Percentiles rank a stretch among this genome's conserved stretches.
These are phyloP conservation scores for Populus davidiana DNA, from an alignment of 345 rosid genomes.

Conservation along the genomic window DNA sequence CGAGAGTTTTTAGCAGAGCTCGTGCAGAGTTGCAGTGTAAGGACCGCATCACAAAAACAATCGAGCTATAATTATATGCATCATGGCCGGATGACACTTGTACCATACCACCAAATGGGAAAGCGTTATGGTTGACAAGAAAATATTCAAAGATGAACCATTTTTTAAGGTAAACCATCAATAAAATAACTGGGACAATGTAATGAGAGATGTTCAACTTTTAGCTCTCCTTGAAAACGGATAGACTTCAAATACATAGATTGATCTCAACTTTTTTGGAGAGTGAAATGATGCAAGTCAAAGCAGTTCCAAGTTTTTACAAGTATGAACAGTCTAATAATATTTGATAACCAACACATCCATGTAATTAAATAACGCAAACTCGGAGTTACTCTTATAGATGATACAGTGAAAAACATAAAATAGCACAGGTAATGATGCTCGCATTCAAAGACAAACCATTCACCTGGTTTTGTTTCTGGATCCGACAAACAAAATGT, in stretches of 20 bases:
- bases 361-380: not conserved
- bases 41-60: no score
- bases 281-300: not conserved
- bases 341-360: not conserved
- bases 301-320: not conserved
- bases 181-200: no score
- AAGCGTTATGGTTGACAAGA: not conserved
- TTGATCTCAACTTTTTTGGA: no score
- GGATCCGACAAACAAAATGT: not conserved
- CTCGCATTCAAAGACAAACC: slow-evolving; percentile 5
- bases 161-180: no score
- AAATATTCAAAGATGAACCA: no score
- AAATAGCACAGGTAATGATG: not conserved
- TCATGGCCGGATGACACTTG: no score
- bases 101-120: not conserved
- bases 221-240: no score
- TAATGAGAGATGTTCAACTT: no score
- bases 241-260: no score
- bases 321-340: not conserved
- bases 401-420: not conserved
- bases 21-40: no score
- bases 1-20: no score
- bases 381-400: not conserved
- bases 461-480: slow-evolving; percentile 5
- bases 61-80: no score